Percentiles rank a stretch among this genome's conserved stretches.
Evolutionary conservation across 441 rosid genomes (phyloP).

Genomic region (Brassica balearica): DNA sequence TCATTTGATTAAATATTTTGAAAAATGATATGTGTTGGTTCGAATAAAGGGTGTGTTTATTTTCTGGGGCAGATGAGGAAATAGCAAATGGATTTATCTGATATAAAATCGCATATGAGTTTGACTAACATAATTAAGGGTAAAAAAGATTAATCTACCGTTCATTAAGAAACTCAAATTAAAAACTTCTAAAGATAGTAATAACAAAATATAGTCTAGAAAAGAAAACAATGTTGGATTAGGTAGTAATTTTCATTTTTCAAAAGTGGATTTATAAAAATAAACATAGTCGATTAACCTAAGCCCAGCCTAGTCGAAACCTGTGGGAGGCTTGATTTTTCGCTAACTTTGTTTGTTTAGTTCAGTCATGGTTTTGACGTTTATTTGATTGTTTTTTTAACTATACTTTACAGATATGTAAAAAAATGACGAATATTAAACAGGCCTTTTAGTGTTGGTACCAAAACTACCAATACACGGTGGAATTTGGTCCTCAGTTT

Average conservation of each 20-base stretch:
- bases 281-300: background rate
- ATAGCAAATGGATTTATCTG: background rate
- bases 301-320: conserved; percentile 12
- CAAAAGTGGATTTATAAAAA: background rate
- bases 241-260: background rate
- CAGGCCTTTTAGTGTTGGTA: background rate
- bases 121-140: background rate
- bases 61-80: background rate
- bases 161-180: background rate
- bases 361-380: conserved; percentile 24
- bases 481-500: background rate
- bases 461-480: background rate
- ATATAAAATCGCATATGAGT: background rate
- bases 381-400: background rate
- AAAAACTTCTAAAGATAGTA: background rate
- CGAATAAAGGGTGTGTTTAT: background rate
- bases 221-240: conserved; percentile 5
- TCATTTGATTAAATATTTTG: background rate
- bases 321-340: conserved; percentile 26
- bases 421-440: background rate
- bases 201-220: background rate
- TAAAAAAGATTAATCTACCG: background rate
- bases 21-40: background rate
- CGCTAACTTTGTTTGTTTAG: conserved; percentile 10
- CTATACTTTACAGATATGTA: background rate